phyloP scores from a whole-genome alignment of 306 rosid genomes.

The Glycyrrhiza uralensis region DNA sequence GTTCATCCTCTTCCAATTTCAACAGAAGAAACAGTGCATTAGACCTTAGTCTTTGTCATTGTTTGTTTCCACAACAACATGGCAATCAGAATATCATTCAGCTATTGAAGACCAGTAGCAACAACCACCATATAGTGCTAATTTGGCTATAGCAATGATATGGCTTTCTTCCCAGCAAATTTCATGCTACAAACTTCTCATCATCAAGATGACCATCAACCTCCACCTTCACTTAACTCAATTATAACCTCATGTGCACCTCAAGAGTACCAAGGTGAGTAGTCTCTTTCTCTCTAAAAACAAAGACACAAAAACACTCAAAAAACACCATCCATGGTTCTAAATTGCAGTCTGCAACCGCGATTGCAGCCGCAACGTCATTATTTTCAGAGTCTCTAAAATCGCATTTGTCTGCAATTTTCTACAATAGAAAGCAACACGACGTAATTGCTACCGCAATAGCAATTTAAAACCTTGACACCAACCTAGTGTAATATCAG shows the following conservation, averaged over 20 bases:
- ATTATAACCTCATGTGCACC: conserved; percentile 74
- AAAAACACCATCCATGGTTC: neutral
- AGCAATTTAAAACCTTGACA: too few species aligned
- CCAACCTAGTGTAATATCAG: too few species aligned
- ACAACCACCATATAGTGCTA: neutral
- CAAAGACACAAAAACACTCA: too few species aligned
- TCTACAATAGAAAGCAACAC: too few species aligned
- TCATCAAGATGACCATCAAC: conserved; percentile 51
- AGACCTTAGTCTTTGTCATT: neutral
- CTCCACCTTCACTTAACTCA: conserved; percentile 72
- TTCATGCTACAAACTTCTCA: conserved; percentile 89
- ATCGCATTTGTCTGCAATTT: too few species aligned
- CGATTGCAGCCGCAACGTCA: too few species aligned
- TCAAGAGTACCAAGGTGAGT: conserved; percentile 59
- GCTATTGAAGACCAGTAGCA: conserved; percentile 33
- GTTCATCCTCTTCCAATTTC: too few species aligned
- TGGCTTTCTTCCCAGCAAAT: conserved; percentile 91
- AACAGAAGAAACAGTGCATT: neutral
- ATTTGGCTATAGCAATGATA: conserved; percentile 53
- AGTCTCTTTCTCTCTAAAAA: neutral
- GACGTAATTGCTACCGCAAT: too few species aligned
- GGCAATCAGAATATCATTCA: neutral
- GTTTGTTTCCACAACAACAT: neutral
- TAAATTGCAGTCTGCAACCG: neutral
- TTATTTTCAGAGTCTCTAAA: too few species aligned